These are phyloP conservation scores for Boechera retrofracta DNA, from an alignment of 345 rosid species.

Conservation along the genomic window DNA sequence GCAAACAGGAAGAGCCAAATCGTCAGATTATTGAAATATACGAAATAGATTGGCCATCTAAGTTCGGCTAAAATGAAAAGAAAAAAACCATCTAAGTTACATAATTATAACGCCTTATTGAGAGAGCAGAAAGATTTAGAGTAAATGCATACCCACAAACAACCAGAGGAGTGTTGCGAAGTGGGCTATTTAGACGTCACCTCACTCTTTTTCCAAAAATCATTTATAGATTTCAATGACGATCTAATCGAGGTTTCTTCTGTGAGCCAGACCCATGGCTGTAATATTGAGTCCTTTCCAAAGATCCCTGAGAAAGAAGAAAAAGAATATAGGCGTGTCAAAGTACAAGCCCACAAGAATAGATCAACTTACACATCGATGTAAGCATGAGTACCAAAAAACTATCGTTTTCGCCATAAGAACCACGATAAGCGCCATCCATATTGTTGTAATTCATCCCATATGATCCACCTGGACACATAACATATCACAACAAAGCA, in stretches of 20 bases:
- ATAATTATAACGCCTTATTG: constrained; percentile 26
- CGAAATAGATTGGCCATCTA: constrained; percentile 27
- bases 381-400: constrained; percentile 57
- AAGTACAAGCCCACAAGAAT: constrained; percentile 17
- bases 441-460: constrained; percentile 60
- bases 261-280: constrained; percentile 73
- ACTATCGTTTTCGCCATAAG: constrained; percentile 75
- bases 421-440: constrained; percentile 63
- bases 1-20: constrained; percentile 30
- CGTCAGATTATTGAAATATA: constrained; percentile 16
- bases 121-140: constrained; percentile 29
- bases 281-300: constrained; percentile 66
- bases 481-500: constrained; percentile 20
- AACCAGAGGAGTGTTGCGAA: constrained; percentile 27
- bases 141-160: constrained; percentile 32
- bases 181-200: constrained; percentile 35
- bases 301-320: constrained; percentile 60
- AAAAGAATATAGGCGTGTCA: constrained; percentile 20
- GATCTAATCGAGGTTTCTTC: constrained; percentile 71
- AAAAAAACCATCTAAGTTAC: constrained; percentile 31
- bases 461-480: constrained; percentile 67
- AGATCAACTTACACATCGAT: constrained; percentile 24
- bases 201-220: constrained; percentile 36
- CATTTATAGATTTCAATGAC: constrained; percentile 57
- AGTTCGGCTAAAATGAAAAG: constrained; percentile 1